Evolutionary conservation across 805 yeast genomes (phyloP), one percentile per base, ranked within the genome.

Genomic region (Kregervanrija pseudodelftensis): DNA sequence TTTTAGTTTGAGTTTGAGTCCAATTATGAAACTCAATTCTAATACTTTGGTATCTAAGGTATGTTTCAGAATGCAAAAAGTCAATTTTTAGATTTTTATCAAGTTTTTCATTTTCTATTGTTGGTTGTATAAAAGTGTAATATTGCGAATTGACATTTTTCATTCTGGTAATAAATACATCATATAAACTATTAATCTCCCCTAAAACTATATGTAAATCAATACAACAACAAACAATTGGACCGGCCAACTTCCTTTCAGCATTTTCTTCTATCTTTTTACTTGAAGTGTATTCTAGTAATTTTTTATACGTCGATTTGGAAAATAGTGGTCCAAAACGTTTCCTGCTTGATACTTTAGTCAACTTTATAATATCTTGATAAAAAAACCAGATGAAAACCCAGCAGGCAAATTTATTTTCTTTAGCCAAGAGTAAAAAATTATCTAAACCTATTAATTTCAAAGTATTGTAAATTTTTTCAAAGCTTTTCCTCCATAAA

Each of bases 141-240:
- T 34, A 30, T 16, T 8, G 36, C 8, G 3, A 35, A 4, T 41
- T 28, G 1, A 41, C 4, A 2, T 34, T 33, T n/a, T 22, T 16
- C 10, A 43, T 31, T 36, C 37, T 43, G 31, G 32, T 37, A n/a
- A 16, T 14, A 37, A 43, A 46, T 10, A 38, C 16, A 31, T 46
- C 49, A 32, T 43, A 40, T 13, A 46, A 28, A 16, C 38, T 40
- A n/a, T 43, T 46, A 4, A 46, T 17, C 30, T 46, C 49, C 5
- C 43, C 43, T 15, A 33, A 35, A 28, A 14, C 30, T 8, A 41
- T 34, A 12, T 8, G 14, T 34, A 41, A 31, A n/a, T 28, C 34
- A 2, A 15, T 11, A 14, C 39, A 41, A 30, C 39, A 41, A 22
- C 11, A 28, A 10, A 33, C 28, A 16, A 41, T n/a, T 5, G 39